phyloP scores from a whole-genome alignment of 2,329 filamentous ascomycete genomes.

The Nemania bipapillata region DNA sequence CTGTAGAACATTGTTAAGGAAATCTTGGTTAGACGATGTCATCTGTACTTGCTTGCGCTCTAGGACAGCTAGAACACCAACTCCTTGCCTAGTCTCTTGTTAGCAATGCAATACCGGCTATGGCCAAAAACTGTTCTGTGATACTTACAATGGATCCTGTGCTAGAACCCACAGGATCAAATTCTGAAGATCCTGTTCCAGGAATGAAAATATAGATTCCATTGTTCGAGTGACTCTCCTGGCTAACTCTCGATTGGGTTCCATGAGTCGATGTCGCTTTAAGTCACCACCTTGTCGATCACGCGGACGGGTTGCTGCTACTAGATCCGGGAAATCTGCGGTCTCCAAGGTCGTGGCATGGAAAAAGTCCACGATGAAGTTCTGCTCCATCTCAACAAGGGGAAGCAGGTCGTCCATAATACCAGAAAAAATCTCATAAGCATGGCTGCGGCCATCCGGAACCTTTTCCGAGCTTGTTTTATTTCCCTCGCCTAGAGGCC shows the following conservation, averaged over 20 bases:
- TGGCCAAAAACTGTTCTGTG: neutral
- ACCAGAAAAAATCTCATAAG: conserved; percentile 83
- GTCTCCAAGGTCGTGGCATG: conserved; percentile 87
- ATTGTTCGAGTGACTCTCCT: conserved; percentile 85
- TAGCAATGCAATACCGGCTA: neutral
- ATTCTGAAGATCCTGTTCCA: conserved; percentile 79
- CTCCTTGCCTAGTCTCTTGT: conserved; percentile 74
- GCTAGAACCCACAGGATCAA: conserved; percentile 85
- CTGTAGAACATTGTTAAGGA: conserved; percentile 80
- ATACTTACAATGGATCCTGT: conserved; percentile 80
- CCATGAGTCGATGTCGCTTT: conserved; percentile 78
- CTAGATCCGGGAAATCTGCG: conserved; percentile 83
- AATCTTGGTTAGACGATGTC: conserved; percentile 92
- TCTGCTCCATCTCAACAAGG: conserved; percentile 91
- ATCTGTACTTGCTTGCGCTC: conserved; percentile 82
- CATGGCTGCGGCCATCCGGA: conserved; percentile 73
- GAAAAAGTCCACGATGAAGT: conserved; percentile 97
- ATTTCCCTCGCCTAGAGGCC: conserved; percentile 71
- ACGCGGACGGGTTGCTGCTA: conserved; percentile 72
- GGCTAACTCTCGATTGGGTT: conserved; percentile 88
- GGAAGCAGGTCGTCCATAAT: conserved; percentile 84
- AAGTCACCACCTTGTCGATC: conserved; percentile 78
- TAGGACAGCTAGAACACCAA: conserved; percentile 83
- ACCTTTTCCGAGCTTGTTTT: conserved; percentile 65
- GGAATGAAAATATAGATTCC: conserved; percentile 87